phyloP scores from a whole-genome alignment of 116 monocot species.

The Dioscorea cayenensis region DNA sequence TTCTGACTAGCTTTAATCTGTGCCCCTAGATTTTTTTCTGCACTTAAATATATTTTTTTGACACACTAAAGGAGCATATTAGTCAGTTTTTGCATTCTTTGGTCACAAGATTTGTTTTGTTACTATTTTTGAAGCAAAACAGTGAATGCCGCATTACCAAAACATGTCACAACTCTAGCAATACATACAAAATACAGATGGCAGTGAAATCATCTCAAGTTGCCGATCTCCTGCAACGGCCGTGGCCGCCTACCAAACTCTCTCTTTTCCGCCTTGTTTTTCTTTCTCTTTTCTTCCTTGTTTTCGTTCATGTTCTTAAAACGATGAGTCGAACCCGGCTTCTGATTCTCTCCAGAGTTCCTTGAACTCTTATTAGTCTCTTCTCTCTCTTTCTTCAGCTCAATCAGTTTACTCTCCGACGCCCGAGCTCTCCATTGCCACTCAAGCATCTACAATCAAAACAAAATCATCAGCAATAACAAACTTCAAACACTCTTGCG shows the following conservation, averaged over 20 bases:
- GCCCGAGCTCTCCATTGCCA: slow-evolving; percentile 49
- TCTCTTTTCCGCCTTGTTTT: neutral
- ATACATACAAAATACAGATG: too few relatives aligned
- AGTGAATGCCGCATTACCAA: too few relatives aligned
- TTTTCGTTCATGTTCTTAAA: neutral
- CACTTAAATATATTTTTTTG: too few relatives aligned
- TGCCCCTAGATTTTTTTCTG: too few relatives aligned
- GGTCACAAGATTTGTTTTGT: too few relatives aligned
- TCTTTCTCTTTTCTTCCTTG: neutral
- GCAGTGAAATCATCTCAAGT: neutral
- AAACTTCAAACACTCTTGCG: neutral
- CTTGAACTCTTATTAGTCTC: slow-evolving; percentile 28
- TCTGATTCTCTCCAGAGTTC: neutral
- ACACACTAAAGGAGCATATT: too few relatives aligned
- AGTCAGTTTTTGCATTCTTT: too few relatives aligned
- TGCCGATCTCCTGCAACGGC: neutral
- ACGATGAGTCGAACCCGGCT: neutral
- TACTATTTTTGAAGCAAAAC: too few relatives aligned
- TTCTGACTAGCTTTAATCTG: too few relatives aligned
- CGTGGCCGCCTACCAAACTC: neutral
- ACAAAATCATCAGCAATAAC: neutral
- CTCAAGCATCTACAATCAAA: slow-evolving; percentile 39
- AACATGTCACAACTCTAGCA: too few relatives aligned
- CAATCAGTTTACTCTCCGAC: slow-evolving; percentile 28
- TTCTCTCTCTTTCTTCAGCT: slow-evolving; percentile 26